Evolutionary conservation across 768 basidiomycete genomes (phyloP).

Genomic region (Punctularia strigosozonata): DNA sequence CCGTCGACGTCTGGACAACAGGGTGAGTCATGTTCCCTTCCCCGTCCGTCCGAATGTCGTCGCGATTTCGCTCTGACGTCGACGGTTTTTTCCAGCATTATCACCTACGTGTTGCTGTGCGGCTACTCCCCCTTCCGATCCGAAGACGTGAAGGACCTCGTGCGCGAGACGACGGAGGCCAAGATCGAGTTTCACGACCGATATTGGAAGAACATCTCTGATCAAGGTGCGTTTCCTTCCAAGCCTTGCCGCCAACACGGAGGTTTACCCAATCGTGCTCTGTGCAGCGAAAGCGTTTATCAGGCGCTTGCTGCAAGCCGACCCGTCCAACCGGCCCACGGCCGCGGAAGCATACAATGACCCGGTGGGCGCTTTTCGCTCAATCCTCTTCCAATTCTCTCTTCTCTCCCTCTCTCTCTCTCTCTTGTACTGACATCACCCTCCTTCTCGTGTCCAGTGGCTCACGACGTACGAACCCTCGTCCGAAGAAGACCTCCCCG

Average conservation of each 20-base stretch:
- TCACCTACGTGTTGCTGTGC: slow-evolving; percentile 90
- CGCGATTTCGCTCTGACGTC: slow-evolving; percentile 1
- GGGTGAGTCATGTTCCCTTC: slow-evolving; percentile 40
- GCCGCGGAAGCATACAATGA: slow-evolving; percentile 60
- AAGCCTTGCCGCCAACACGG: slow-evolving; percentile 1
- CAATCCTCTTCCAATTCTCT: not conserved
- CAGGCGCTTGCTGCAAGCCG: slow-evolving; percentile 50
- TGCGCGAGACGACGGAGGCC: slow-evolving; percentile 76
- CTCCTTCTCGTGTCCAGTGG: slow-evolving; percentile 37
- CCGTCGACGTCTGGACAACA: slow-evolving; percentile 89
- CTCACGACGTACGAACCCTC: slow-evolving; percentile 54
- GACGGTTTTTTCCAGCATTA: slow-evolving; percentile 42
- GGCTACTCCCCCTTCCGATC: slow-evolving; percentile 94
- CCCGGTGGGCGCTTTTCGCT: slow-evolving; percentile 31
- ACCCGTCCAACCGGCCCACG: slow-evolving; percentile 62
- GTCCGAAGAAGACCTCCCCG: slow-evolving; percentile 65
- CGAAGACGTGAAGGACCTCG: slow-evolving; percentile 61
- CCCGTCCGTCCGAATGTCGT: no score
- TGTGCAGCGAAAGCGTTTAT: slow-evolving; percentile 76
- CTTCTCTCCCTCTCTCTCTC: not conserved
- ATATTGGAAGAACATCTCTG: slow-evolving; percentile 88
- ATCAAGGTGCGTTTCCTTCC: slow-evolving; percentile 41
- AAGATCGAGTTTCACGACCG: slow-evolving; percentile 86
- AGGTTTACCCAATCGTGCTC: slow-evolving; percentile 1
- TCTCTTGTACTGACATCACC: not conserved